Evolutionary conservation across 2,329 filamentous ascomycete species (phyloP).

Genomic region (Stagonosporopsis rhizophila): DNA sequence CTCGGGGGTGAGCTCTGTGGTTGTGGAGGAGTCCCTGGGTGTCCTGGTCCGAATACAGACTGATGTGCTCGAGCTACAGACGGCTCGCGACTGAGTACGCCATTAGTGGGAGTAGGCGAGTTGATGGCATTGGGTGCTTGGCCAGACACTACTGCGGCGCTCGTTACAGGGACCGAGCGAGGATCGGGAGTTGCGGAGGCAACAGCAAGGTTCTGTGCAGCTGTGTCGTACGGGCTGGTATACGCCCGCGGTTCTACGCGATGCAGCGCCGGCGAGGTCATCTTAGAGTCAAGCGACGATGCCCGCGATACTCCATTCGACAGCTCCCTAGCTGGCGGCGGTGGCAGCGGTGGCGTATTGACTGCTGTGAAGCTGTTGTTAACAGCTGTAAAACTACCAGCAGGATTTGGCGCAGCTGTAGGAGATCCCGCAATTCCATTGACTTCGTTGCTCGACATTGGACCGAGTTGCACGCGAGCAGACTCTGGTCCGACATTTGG

Average conservation of each 20-base stretch:
- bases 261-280: constrained; percentile 7
- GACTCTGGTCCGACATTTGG: constrained; percentile 29
- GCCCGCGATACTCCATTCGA: constrained; percentile 24
- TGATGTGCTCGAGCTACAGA: constrained; percentile 30
- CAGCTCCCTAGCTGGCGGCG: constrained; percentile 24
- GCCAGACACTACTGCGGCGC: constrained; percentile 16
- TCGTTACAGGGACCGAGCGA: constrained; percentile 2
- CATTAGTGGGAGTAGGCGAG: constrained; percentile 25
- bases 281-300: constrained; percentile 13
- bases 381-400: constrained; percentile 30
- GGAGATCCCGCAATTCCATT: constrained; percentile 34
- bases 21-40: constrained; percentile 24
- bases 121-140: constrained; percentile 22
- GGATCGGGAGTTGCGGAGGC: constrained; percentile 3
- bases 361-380: constrained; percentile 37
- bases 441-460: constrained; percentile 40
- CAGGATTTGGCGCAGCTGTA: constrained; percentile 16
- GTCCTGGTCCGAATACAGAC: constrained; percentile 29
- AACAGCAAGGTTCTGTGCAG: constrained; percentile 16
- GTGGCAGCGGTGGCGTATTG: constrained; percentile 24
- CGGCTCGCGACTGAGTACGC: constrained; percentile 28
- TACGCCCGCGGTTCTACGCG: constrained; percentile 28
- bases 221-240: constrained; percentile 41
- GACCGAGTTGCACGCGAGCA: constrained; percentile 34
- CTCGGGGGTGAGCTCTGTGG: constrained; percentile 16